Evolutionary conservation across 345 rosid genomes (phyloP), one percentile per base, ranked within the genome.

Genomic region (Capsella bursapastoris): DNA sequence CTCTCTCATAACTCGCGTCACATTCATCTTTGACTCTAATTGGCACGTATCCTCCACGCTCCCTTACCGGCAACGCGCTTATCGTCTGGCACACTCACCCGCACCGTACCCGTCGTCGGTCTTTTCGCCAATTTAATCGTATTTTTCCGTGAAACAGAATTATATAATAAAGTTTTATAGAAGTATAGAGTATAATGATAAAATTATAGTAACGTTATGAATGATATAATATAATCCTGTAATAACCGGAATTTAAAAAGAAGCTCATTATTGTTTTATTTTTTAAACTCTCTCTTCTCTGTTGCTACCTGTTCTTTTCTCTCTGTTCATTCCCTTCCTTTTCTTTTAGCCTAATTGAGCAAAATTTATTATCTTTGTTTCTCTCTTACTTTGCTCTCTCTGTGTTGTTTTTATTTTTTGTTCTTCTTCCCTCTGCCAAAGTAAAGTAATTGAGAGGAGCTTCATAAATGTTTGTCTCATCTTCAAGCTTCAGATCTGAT

Each of bases 21-120:
- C 51, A 1, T 1, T 15, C 13, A 29, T 5, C 8, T 35, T 6
- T 0, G 3, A 7, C 37, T 72, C 7, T 40, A 3, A 71, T 43
- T 62, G 63, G 75, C 6, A 1, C 8, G 66, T 57, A 63, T 3
- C 0, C 0, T 1, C 2, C 75, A 79, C 82, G 75, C 79, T 53
- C 78, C 3, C 0, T 0, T 50, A 14, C 0, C 8, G 7, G 2
- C 3, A 16, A 71, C 76, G 70, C 70, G 75, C 60, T 69, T 53
- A 15, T 62, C 70, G 34, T 69, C 70, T 69, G 70, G 79, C 59
- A 38, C 79, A 47, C 80, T 47, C 53, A 52, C 57, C 53, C 45
- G 70, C 70, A 76, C 79, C 70, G 65, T 69, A 76, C 71, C 75
- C 71, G 51, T 63, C 75, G 79, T 76, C 79, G 79, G 56, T 69